Base-by-base conservation (phyloP, 2,329 filamentous ascomycete species). In the Verticillium longisporum region DNA sequence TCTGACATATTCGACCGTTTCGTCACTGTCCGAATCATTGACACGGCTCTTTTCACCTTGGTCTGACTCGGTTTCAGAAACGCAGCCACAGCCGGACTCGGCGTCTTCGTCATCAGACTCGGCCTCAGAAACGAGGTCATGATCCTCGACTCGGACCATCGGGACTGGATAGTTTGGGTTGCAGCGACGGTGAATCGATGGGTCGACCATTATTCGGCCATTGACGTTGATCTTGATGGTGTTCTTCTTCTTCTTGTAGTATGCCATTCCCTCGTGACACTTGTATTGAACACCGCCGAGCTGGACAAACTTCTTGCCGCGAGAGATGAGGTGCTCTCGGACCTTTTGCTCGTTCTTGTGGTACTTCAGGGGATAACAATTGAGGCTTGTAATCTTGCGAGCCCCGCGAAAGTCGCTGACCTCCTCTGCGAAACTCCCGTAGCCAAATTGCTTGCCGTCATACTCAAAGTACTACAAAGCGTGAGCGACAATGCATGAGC, bases 141-240 rank as follows among this genome's bases (percentile, higher is more conserved):
- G 81, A 61, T 92, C 88, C 66, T 90, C 88, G 0, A 89, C 85
- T 57, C 88, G 87, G 60, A 96, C 87, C 1, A 84, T 81, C 26
- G 89, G 91, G 67, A 94, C 85, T 0, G 84, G 84, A 66, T 96
- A 96, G 71, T 96, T 96, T 1, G 92, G 90, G 66, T 95, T 91
- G 72, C 94, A 90, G 37, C 91, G 85, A 9, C 91, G 86, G 75
- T 96, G 92, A 26, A 50, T 50, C 5, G 41, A 18, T 4, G n/a
- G n/a, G 58, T 77, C 75, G 41, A 76, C 68, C 33, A 77, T 70
- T 56, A 76, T 73, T 57, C 75, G 73, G 13, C 75, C 75, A 3
- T 68, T 66, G 55, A 75, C 68, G 37, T 58, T 38, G 38, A 58
- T 58, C 21, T 38, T 38, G 56, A 58, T 32, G 59, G 72, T 72